Base-by-base conservation (phyloP, 2,329 filamentous ascomycete genomes). In the Elsinoe perseae region DNA sequence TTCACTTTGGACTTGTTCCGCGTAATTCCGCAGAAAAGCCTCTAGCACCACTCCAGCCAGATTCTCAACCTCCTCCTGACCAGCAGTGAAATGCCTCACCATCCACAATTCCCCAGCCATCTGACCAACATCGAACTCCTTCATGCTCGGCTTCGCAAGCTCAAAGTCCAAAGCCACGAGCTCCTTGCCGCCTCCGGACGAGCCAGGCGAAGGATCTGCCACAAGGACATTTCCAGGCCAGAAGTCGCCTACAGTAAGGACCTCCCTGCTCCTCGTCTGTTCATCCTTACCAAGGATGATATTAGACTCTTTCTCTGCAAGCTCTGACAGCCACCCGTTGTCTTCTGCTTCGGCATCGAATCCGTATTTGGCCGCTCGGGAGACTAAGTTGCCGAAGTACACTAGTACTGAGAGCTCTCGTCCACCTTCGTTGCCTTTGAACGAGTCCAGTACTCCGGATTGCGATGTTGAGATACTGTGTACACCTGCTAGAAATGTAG, bases 91-190 rank as follows among this genome's bases (percentile, higher is more conserved):
- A 16, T 50, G 28, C 14, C 44, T 50, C 23, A 50, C 25, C 44
- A 50, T 50, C 44, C 44, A 50, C 44, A 50, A 50, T 27, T 50
- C 44, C 25, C 25, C 44, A 23, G 25, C 25, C 44, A 50, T 50
- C 44, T 32, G 44, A 3, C 44, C 44, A 5, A 50, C 25, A 32
- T 50, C 44, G 32, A 50, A 50, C 16, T 50, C 44, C 25, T 9
- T 18, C 44, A 50, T 10, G 1, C 44, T 27, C 1, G 44, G 44
- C 44, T 50, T 50, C 23, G 44, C 25, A 14, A 50, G 44, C 44
- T 50, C 44, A 25, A 50, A 50, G 25, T 50, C 44, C 44, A 50
- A 27, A n/a, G 44, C 44, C 25, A 50, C 44, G 6, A 50, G 8
- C 9, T 50, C 44, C 44, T 50, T 30, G 12, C 44, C 16, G 7